Base-by-base conservation (phyloP, 2,329 filamentous ascomycete genomes). In the Talaromyces marneffei region DNA sequence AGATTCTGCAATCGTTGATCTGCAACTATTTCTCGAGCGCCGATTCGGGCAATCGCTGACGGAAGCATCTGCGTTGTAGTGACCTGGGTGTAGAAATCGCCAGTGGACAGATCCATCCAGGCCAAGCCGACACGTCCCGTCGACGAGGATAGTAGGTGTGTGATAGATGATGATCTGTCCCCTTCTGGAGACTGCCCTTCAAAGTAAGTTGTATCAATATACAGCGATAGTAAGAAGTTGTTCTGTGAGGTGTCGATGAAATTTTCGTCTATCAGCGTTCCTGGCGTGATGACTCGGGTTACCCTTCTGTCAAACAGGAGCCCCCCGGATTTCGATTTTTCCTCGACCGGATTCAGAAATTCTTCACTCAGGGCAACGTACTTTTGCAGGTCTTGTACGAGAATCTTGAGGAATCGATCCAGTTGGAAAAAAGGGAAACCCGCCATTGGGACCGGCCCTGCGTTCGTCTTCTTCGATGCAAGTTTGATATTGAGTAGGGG, bases 331-430 rank as follows among this genome's bases (percentile, higher is more conserved):
- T 88, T 93, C 65, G 88, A 78, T 74, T 85, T 91, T 60, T 85
- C 85, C 3, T 86, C 81, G 4, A 85, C 80, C 65, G 86, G 83
- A 69, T 94, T 90, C 18, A 89, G 86, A 68, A 95, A 93, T 74
- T 99, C 94, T 73, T 99, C 93, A 52, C 91, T 92, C 65, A 99
- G 89, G 53, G 94, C 94, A 64, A 99, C 94, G 75, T 95, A 91
- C 70, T 90, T 89, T 72, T 89, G 90, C 50, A 94, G 78, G 71
- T 97, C 94, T 72, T 96, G 89, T 2, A 99, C 94, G 20, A 99
- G 83, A 64, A 91, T 86, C 75, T 97, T 97, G 67, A 99, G 84
- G 74, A 92, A 97, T 25, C 92, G 87, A 71, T 97, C 93, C 27
- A 99, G 81, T 72, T 97, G 92, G 70, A 90, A 92, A 74, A 91